Evolutionary conservation across 345 rosid species (phyloP).

Genomic region (Salix caprea): DNA sequence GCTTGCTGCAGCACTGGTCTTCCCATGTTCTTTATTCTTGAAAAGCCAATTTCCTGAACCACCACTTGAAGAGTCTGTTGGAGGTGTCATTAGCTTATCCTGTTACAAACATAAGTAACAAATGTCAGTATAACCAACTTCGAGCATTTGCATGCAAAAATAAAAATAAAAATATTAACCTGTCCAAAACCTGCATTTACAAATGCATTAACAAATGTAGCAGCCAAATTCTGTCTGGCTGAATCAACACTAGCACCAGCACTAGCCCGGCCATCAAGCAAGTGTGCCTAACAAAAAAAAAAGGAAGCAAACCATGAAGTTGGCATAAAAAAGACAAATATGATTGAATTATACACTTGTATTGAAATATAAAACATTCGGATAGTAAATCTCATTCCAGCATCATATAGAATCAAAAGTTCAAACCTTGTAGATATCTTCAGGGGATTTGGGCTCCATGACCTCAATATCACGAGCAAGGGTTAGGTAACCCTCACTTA

Average conservation of each 20-base stretch:
- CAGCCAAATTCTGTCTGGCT: slow-evolving; percentile 90
- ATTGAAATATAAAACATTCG: neutral
- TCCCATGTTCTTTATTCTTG: slow-evolving; percentile 94
- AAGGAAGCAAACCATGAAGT: slow-evolving; percentile 11
- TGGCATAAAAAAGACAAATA: slow-evolving; percentile 3
- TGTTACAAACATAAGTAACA: slow-evolving; percentile 24
- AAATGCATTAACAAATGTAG: slow-evolving; percentile 93
- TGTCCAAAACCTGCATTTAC: slow-evolving; percentile 97
- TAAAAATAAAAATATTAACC: slow-evolving; percentile 35
- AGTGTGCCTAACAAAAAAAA: slow-evolving; percentile 60
- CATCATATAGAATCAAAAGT: neutral
- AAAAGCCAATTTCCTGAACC: slow-evolving; percentile 87
- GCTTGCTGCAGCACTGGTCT: slow-evolving; percentile 94
- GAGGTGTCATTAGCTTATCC: slow-evolving; percentile 91
- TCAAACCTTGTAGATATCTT: slow-evolving; percentile 89
- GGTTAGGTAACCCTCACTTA: slow-evolving; percentile 88
- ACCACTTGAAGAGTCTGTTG: slow-evolving; percentile 61
- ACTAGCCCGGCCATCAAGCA: slow-evolving; percentile 87
- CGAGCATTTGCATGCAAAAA: slow-evolving; percentile 1
- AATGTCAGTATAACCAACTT: slow-evolving; percentile 7
- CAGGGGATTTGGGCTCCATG: slow-evolving; percentile 96
- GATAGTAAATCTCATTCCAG: neutral
- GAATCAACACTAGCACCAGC: slow-evolving; percentile 80
- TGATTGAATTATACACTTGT: neutral
- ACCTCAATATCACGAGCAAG: slow-evolving; percentile 99